These are phyloP conservation scores for Juncus inflexus DNA, from an alignment of 176 grass and related monocot genomes.

Conservation along the genomic window DNA sequence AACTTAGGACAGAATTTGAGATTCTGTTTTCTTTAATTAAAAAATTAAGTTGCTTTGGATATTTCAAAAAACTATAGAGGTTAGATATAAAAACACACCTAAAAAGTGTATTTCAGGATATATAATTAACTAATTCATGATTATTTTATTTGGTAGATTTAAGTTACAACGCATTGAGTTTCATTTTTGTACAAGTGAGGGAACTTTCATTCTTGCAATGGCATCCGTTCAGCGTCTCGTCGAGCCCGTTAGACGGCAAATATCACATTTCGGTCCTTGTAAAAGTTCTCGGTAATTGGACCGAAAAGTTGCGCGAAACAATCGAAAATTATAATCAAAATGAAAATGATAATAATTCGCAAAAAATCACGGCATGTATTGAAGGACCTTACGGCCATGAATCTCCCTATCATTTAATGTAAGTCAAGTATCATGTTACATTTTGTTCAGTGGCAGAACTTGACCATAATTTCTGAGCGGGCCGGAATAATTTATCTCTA, in stretches of 20 bases:
- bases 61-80: too few relatives aligned
- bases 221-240: constrained; percentile 98
- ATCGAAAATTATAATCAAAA: constrained; percentile 39
- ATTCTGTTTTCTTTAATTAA: too few relatives aligned
- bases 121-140: neutral
- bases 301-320: constrained; percentile 54
- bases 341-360: constrained; percentile 15
- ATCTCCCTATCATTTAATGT: constrained; percentile 94
- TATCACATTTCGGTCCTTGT: constrained; percentile 83
- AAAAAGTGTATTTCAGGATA: too few relatives aligned
- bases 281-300: constrained; percentile 91
- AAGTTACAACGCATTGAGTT: constrained; percentile 82
- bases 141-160: constrained; percentile 46
- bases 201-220: constrained; percentile 82
- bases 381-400: constrained; percentile 97
- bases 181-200: constrained; percentile 83
- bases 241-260: constrained; percentile 87
- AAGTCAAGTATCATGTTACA: constrained; percentile 5
- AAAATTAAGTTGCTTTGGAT: too few relatives aligned
- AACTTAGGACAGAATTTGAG: too few relatives aligned
- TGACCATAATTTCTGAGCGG: too few relatives aligned
- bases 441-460: too few relatives aligned
- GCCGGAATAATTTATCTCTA: too few relatives aligned
- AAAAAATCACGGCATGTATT: constrained; percentile 61
- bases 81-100: too few relatives aligned